Conservation (phyloP, 2,329 filamentous ascomycete genomes). For the Fusarium pseudoanthophilum region DNA sequence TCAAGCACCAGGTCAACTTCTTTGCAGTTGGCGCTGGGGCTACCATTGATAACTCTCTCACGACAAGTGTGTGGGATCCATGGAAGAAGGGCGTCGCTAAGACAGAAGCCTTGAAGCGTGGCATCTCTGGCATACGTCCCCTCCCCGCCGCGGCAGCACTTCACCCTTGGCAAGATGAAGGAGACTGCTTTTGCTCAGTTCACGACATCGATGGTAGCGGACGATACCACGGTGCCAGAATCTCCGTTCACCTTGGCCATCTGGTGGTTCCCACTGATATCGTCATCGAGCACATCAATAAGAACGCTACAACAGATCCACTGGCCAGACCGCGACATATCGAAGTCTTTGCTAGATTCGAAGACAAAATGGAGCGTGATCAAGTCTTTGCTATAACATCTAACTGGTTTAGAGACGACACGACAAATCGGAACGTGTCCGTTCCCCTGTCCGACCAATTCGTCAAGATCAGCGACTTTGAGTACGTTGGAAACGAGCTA, state of each 20-base stretch:
- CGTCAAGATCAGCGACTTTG: conserved; percentile 68
- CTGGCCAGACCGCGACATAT: conserved; percentile 72
- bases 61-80: conserved; percentile 67
- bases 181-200: conserved; percentile 87
- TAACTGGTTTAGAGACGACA: conserved; percentile 49
- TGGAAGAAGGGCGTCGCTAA: conserved; percentile 28
- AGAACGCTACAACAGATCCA: conserved; percentile 69
- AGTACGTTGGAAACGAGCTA: conserved; percentile 58
- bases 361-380: conserved; percentile 56
- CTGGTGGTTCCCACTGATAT: conserved; percentile 74
- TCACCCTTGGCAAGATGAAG: conserved; percentile 76
- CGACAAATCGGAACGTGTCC: conserved; percentile 45
- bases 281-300: conserved; percentile 77
- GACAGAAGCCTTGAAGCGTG: conserved; percentile 26
- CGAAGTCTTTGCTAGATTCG: conserved; percentile 74
- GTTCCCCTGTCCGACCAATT: conserved; percentile 53
- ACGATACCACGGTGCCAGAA: conserved; percentile 65
- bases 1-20: conserved; percentile 75
- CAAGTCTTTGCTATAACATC: conserved; percentile 56
- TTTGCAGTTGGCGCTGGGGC: conserved; percentile 75
- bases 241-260: conserved; percentile 71
- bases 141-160: conserved; percentile 67
- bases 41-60: conserved; percentile 66
- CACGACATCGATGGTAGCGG: conserved; percentile 53
- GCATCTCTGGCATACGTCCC: conserved; percentile 31